Percentiles rank a stretch among this genome's conserved stretches.
These are phyloP conservation scores for Leccinum fallax DNA, from an alignment of 1,284 basidiomycete species.

Conservation along the genomic window DNA sequence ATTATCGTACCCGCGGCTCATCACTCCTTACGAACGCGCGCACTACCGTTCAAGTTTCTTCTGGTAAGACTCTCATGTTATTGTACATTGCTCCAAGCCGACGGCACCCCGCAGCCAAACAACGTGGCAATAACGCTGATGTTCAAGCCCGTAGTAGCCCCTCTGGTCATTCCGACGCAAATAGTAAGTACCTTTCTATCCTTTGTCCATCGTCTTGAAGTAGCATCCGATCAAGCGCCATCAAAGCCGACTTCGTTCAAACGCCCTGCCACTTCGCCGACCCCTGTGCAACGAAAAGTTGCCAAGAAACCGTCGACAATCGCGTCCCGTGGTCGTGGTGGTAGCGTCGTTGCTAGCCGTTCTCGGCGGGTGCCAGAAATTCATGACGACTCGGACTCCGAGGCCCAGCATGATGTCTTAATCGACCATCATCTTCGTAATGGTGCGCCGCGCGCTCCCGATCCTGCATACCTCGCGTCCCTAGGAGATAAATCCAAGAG, in stretches of 20 bases:
- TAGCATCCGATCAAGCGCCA: no score
- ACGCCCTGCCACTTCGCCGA: no score
- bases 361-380: background rate
- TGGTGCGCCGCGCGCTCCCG: background rate
- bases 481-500: background rate
- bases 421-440: background rate
- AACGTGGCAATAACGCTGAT: background rate
- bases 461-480: background rate
- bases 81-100: background rate
- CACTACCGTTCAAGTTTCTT: background rate
- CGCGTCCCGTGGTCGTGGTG: background rate
- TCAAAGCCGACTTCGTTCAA: no score
- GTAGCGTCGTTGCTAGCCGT: background rate
- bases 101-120: background rate
- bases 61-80: background rate
- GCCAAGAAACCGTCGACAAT: background rate
- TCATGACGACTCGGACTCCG: background rate
- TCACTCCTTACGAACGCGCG: background rate
- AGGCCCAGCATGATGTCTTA: background rate
- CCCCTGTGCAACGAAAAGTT: background rate
- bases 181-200: no score
- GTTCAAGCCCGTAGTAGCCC: background rate
- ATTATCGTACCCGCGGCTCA: background rate
- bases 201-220: no score
- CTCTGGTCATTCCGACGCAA: background rate